Conservation (phyloP, 2,329 filamentous ascomycete genomes). For the Alternaria sp. region DNA sequence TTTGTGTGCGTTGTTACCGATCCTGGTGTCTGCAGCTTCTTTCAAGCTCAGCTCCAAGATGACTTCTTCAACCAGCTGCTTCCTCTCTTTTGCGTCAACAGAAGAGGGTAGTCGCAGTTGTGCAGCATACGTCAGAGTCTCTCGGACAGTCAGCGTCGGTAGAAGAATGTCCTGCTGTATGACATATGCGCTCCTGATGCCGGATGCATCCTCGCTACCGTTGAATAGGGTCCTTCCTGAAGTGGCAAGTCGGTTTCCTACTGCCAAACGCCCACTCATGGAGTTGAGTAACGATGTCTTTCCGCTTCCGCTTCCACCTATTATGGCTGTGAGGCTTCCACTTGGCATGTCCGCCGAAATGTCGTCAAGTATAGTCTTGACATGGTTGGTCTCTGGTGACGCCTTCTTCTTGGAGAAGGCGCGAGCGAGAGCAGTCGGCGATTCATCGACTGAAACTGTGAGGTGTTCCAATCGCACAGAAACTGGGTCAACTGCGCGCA, state of each 20-base stretch:
- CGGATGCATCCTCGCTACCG: constrained; percentile 54
- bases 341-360: constrained; percentile 69
- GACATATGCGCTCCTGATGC: constrained; percentile 70
- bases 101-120: constrained; percentile 71
- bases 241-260: constrained; percentile 58
- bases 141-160: constrained; percentile 75
- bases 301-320: constrained; percentile 75
- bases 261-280: constrained; percentile 70
- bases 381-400: constrained; percentile 28
- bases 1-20: constrained; percentile 73
- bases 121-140: constrained; percentile 76
- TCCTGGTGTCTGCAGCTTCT: constrained; percentile 76
- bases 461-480: constrained; percentile 62
- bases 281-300: constrained; percentile 68
- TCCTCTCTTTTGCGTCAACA: constrained; percentile 64
- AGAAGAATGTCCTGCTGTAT: constrained; percentile 79
- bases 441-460: constrained; percentile 64
- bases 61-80: constrained; percentile 73
- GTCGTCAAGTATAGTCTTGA: constrained; percentile 64
- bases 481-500: constrained; percentile 62
- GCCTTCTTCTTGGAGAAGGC: constrained; percentile 36
- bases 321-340: constrained; percentile 75
- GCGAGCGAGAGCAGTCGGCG: constrained; percentile 49
- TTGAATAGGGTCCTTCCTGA: constrained; percentile 69
- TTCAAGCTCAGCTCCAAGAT: constrained; percentile 77